Evolutionary conservation across 805 yeast genomes (phyloP).

Genomic region (Kodamaea laetipori): DNA sequence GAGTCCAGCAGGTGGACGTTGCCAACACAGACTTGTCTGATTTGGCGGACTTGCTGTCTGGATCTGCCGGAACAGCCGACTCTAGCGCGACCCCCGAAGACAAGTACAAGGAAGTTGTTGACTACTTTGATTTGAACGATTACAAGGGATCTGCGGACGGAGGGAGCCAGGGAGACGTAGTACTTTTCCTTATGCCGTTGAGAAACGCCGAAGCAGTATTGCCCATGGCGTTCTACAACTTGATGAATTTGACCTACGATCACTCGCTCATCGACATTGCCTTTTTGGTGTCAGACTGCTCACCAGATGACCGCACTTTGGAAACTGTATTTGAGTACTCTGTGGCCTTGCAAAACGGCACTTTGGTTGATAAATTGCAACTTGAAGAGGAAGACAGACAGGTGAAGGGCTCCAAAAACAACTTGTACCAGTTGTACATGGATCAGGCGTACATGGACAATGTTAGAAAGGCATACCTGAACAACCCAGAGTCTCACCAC

Average conservation of each 20-base stretch:
- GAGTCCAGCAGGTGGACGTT: constrained; percentile 20
- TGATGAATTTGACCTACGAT: constrained; percentile 84
- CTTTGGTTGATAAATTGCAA: constrained; percentile 51
- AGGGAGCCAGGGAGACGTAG: constrained; percentile 54
- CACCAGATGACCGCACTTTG: constrained; percentile 64
- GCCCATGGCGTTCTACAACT: constrained; percentile 80
- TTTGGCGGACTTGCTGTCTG: constrained; percentile 5
- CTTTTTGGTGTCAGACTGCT: constrained; percentile 78
- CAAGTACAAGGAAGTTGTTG: constrained; percentile 50
- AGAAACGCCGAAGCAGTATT: constrained; percentile 77
- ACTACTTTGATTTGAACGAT: constrained; percentile 61
- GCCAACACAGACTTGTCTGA: constrained; percentile 9
- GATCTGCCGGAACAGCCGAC: constrained; percentile 5
- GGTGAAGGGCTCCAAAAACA: constrained; percentile 53
- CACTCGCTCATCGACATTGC: constrained; percentile 80
- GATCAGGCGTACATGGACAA: constrained; percentile 58
- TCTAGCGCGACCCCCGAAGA: constrained; percentile 28
- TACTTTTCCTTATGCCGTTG: constrained; percentile 71
- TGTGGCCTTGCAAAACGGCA: constrained; percentile 69
- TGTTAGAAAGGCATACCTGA: constrained; percentile 57
- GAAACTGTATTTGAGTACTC: constrained; percentile 67
- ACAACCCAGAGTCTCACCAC: constrained; percentile 59
- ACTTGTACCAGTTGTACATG: constrained; percentile 71
- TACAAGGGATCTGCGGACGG: constrained; percentile 59
- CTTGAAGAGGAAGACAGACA: constrained; percentile 37